These are phyloP conservation scores for Talaromyces albobiverticillius DNA, from an alignment of 2,329 filamentous ascomycete species.

Conservation along the genomic window DNA sequence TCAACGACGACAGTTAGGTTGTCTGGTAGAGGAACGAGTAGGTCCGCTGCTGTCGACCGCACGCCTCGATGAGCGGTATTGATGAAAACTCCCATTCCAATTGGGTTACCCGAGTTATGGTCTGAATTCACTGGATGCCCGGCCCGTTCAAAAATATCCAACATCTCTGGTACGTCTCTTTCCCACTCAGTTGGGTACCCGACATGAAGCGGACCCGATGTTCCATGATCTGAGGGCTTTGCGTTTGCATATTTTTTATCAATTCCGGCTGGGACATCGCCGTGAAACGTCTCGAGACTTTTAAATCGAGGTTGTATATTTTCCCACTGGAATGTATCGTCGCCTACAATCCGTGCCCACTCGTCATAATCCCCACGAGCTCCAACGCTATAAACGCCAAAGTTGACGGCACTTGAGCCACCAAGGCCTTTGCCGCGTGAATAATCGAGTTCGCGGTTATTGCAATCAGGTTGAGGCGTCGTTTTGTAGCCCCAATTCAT, in stretches of 20 bases:
- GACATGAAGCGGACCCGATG: slow-evolving; percentile 47
- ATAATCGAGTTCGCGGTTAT: slow-evolving; percentile 47
- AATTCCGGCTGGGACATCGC: slow-evolving; percentile 33
- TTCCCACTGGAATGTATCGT: slow-evolving; percentile 57
- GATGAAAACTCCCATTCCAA: slow-evolving; percentile 54
- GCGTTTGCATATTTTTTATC: slow-evolving; percentile 50
- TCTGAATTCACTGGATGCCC: slow-evolving; percentile 54
- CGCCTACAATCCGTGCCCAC: slow-evolving; percentile 56
- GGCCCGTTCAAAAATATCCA: slow-evolving; percentile 49
- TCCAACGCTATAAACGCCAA: slow-evolving; percentile 54
- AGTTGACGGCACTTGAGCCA: slow-evolving; percentile 55
- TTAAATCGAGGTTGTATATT: slow-evolving; percentile 52
- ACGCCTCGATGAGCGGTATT: slow-evolving; percentile 50
- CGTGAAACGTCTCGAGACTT: slow-evolving; percentile 54
- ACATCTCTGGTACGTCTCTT: slow-evolving; percentile 43
- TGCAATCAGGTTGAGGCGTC: slow-evolving; percentile 44
- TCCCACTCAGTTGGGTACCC: slow-evolving; percentile 52
- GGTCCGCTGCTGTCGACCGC: slow-evolving; percentile 52
- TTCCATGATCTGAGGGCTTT: slow-evolving; percentile 47
- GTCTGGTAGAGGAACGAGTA: slow-evolving; percentile 42
- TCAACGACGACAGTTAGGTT: slow-evolving; percentile 56
- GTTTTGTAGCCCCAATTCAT: slow-evolving; percentile 57
- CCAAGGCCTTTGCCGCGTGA: slow-evolving; percentile 52
- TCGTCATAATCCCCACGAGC: slow-evolving; percentile 60
- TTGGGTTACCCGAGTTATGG: slow-evolving; percentile 57